phyloP scores from a whole-genome alignment of 305 asterid genomes.

The Fraxinus xanthoxyloides region DNA sequence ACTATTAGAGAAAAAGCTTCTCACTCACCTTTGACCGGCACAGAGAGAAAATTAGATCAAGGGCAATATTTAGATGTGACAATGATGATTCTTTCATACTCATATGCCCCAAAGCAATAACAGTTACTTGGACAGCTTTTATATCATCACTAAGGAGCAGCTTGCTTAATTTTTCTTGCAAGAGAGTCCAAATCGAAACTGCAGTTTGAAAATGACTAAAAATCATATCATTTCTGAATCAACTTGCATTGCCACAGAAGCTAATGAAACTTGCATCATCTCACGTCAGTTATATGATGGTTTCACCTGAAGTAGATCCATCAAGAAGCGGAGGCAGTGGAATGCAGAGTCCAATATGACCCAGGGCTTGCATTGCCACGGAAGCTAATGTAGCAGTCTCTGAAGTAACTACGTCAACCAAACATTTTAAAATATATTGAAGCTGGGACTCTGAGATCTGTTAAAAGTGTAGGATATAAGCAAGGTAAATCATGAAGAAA shows the following conservation, averaged over 20 bases:
- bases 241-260: slow-evolving; percentile 13
- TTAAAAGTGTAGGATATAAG: slow-evolving; percentile 24
- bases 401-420: slow-evolving; percentile 61
- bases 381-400: slow-evolving; percentile 85
- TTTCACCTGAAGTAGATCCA: slow-evolving; percentile 70
- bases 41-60: slow-evolving; percentile 88
- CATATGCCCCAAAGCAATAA: slow-evolving; percentile 92
- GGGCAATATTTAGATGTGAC: slow-evolving; percentile 61
- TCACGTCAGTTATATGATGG: slow-evolving; percentile 24
- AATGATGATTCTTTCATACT: slow-evolving; percentile 69
- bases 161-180: slow-evolving; percentile 67
- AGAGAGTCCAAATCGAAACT: slow-evolving; percentile 61
- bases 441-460: slow-evolving; percentile 77
- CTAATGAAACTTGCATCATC: slow-evolving; percentile 19
- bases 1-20: slow-evolving; percentile 14
- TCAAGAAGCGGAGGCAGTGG: slow-evolving; percentile 68
- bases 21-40: slow-evolving; percentile 79
- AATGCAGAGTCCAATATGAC: slow-evolving; percentile 86
- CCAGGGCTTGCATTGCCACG: slow-evolving; percentile 88
- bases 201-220: slow-evolving; percentile 34
- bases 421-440: slow-evolving; percentile 72
- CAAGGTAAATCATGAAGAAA: slow-evolving; percentile 16
- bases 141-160: slow-evolving; percentile 83
- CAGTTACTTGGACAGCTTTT: slow-evolving; percentile 80
- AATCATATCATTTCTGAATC: slow-evolving; percentile 9